A percentile compares a stretch with the other conserved stretches of the same genome.
These are phyloP conservation scores for Kwoniella mangroviensis DNA, from an alignment of 768 basidiomycete genomes.

Conservation along the genomic window DNA sequence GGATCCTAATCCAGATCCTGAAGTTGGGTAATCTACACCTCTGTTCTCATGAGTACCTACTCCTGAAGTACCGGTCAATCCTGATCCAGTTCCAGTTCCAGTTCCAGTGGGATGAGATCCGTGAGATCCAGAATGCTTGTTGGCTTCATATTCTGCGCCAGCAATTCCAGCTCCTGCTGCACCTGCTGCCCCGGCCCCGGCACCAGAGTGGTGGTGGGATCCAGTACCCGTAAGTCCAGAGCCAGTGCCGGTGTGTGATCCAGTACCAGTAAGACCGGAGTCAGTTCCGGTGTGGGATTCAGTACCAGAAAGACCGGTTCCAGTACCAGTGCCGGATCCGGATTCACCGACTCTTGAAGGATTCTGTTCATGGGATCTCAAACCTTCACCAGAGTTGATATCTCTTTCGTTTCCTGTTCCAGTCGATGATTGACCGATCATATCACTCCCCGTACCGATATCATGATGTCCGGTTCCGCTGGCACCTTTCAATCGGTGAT, in stretches of 20 bases:
- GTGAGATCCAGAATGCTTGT: constrained; percentile 13
- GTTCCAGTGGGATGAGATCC: constrained; percentile 3
- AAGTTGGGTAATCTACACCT: constrained; percentile 4
- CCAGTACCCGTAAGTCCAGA: constrained; percentile 1
- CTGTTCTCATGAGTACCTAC: not conserved
- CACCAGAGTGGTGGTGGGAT: constrained; percentile 8
- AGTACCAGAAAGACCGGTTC: constrained; percentile 7
- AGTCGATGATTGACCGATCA: constrained; percentile 11
- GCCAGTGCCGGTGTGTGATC: not conserved
- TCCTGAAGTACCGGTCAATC: constrained; percentile 8
- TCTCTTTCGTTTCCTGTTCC: constrained; percentile 12
- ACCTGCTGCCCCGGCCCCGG: constrained; percentile 16
- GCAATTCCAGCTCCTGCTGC: constrained; percentile 18
- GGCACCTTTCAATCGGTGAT: constrained; percentile 13
- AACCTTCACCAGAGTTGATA: constrained; percentile 15
- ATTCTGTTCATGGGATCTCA: constrained; percentile 11
- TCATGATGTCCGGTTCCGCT: constrained; percentile 6
- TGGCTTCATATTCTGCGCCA: constrained; percentile 17
- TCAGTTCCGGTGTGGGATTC: constrained; percentile 10
- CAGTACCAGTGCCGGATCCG: constrained; percentile 9
- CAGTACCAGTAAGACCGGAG: constrained; percentile 6
- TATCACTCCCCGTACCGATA: constrained; percentile 4
- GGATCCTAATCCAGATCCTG: constrained; percentile 2
- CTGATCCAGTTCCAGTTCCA: constrained; percentile 6
- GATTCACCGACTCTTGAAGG: constrained; percentile 4